A percentile compares a stretch with the other conserved stretches of the same genome.
phyloP scores from a whole-genome alignment of 306 rosid genomes.

The Citrullus amarus region DNA sequence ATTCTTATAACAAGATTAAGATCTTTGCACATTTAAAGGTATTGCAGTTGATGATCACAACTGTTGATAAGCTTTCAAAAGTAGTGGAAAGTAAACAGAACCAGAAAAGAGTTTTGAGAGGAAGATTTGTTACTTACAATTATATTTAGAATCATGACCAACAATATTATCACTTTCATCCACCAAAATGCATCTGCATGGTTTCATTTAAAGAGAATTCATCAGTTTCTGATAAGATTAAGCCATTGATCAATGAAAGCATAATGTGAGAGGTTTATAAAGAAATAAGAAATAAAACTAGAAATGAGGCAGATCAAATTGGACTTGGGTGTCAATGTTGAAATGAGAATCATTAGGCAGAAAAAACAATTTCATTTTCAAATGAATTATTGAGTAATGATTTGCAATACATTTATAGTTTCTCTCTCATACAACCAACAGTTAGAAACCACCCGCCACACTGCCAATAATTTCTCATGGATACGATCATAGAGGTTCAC shows the following conservation, averaged over 20 bases:
- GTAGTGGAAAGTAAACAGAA: background rate
- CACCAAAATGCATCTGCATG: constrained; percentile 84
- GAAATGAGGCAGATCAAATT: background rate
- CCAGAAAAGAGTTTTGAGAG: background rate
- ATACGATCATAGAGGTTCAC: background rate
- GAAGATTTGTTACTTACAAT: constrained; percentile 46
- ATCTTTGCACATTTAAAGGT: background rate
- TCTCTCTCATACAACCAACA: background rate
- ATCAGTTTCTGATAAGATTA: background rate
- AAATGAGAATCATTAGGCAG: background rate
- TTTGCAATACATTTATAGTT: too few relatives aligned
- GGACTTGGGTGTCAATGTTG: background rate
- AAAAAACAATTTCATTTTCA: background rate
- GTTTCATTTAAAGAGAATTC: constrained; percentile 11
- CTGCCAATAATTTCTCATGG: background rate
- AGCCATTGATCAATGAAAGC: background rate
- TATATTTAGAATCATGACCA: constrained; percentile 93
- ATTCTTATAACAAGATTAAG: too few relatives aligned
- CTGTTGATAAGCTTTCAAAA: background rate
- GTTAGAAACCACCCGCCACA: too few relatives aligned
- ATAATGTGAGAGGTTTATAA: background rate
- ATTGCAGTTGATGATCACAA: background rate
- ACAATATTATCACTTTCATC: constrained; percentile 78
- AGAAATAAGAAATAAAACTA: background rate
- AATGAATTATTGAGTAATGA: background rate